Conservation (phyloP, 202 grass and related monocot genomes). For the Musa balbisiana region DNA sequence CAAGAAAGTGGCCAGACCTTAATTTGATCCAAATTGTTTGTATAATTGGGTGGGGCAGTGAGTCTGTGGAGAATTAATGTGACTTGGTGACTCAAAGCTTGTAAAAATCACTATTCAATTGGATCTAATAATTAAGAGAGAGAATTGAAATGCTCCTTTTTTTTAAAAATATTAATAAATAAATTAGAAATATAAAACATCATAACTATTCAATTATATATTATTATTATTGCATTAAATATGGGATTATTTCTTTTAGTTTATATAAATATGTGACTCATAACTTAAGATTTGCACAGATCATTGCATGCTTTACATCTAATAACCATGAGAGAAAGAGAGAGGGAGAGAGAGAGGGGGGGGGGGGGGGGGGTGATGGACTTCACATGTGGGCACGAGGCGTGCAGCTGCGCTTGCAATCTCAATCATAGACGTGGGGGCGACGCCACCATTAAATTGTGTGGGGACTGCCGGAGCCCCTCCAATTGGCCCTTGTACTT, state of each 20-base stretch:
- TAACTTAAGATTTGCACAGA: background rate
- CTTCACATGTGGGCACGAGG: conserved; percentile 29
- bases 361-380: background rate
- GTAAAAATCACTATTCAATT: background rate
- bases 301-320: background rate
- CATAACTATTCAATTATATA: too few species aligned
- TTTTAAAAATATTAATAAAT: too few species aligned
- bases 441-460: conserved; percentile 19
- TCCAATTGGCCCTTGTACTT: conserved; percentile 14
- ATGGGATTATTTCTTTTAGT: too few species aligned
- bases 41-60: background rate
- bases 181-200: too few species aligned
- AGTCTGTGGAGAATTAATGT: background rate
- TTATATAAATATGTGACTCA: background rate
- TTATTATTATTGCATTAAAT: too few species aligned
- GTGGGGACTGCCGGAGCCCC: conserved; percentile 9
- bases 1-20: background rate
- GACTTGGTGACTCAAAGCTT: background rate
- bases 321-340: background rate
- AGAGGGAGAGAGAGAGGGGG: background rate
- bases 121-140: background rate
- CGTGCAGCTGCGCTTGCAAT: conserved; percentile 16
- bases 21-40: background rate
- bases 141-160: too few species aligned
- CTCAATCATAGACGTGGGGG: conserved; percentile 38